Percentiles rank a stretch among this genome's conserved stretches.
These are phyloP conservation scores for Penicillium brasilianum DNA, from an alignment of 2,329 filamentous ascomycete genomes.

Conservation along the genomic window DNA sequence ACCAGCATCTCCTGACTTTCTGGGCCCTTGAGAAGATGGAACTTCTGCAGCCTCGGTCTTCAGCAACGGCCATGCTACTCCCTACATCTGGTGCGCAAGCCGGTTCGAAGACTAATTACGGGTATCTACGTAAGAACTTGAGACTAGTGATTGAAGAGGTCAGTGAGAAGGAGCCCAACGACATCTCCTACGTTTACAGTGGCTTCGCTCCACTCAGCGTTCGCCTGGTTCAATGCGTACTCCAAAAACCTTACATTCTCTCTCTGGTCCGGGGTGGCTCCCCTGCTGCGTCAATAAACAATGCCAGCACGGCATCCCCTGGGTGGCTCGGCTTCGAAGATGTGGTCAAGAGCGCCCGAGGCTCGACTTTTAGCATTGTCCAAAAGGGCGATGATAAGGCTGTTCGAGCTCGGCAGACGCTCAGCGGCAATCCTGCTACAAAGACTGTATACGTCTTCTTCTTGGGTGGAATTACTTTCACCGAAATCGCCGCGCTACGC, in stretches of 20 bases:
- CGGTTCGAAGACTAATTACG: constrained; percentile 86
- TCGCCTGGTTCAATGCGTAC: constrained; percentile 85
- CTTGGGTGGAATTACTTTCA: constrained; percentile 93
- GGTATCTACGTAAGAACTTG: constrained; percentile 81
- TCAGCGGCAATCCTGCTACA: constrained; percentile 74
- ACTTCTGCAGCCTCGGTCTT: constrained; percentile 77
- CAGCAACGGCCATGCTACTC: constrained; percentile 79
- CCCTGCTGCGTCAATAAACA: constrained; percentile 54
- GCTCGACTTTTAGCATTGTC: constrained; percentile 86
- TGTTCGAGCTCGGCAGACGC: constrained; percentile 79
- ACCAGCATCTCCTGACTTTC: constrained; percentile 91
- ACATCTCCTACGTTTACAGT: constrained; percentile 97
- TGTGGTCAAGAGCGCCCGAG: constrained; percentile 81
- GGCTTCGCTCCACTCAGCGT: constrained; percentile 94
- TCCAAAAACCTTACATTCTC: constrained; percentile 86
- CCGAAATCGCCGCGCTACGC: constrained; percentile 90
- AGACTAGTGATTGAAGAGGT: constrained; percentile 94
- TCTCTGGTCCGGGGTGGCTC: constrained; percentile 70
- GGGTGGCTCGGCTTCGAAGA: constrained; percentile 96
- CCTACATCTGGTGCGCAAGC: constrained; percentile 69
- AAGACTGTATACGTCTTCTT: constrained; percentile 97
- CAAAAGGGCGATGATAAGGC: constrained; percentile 95
- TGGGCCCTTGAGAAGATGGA: constrained; percentile 87
- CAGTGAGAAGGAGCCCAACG: constrained; percentile 90
- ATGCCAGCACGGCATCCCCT: constrained; percentile 66